Evolutionary conservation across 140 eudicot genomes (phyloP).

Genomic region (Oenanthe javanica): DNA sequence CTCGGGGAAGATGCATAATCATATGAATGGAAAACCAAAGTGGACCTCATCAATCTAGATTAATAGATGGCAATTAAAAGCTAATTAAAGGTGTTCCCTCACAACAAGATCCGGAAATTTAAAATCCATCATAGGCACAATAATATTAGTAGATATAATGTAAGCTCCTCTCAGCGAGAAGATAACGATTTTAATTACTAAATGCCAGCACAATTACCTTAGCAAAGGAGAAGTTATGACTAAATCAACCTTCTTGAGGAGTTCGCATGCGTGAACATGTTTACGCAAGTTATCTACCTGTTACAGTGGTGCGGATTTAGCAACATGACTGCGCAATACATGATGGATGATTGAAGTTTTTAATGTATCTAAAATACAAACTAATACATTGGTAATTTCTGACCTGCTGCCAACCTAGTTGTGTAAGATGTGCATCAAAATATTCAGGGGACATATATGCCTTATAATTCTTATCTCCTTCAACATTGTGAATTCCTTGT

Average conservation of each 20-base stretch:
- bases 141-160: background rate
- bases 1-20: background rate
- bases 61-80: background rate
- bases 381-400: conserved; percentile 5
- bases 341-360: background rate
- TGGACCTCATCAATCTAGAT: background rate
- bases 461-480: conserved; percentile 80
- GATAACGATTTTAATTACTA: background rate
- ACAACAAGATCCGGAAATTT: too few species aligned
- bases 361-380: background rate
- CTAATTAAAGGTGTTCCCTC: background rate
- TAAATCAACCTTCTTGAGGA: conserved; percentile 59
- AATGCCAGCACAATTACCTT: conserved; percentile 35
- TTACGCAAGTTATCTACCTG: conserved; percentile 87
- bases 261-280: conserved; percentile 69
- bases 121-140: background rate
- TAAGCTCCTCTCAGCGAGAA: background rate
- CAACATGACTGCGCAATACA: background rate
- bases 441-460: conserved; percentile 68
- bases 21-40: background rate
- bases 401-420: conserved; percentile 89
- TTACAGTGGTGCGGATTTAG: conserved; percentile 4
- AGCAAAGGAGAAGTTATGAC: conserved; percentile 86
- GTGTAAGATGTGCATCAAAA: conserved; percentile 85
- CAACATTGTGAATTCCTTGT: conserved; percentile 92